phyloP scores from a whole-genome alignment of 768 basidiomycete genomes.

The Coprinellus micaceus region DNA sequence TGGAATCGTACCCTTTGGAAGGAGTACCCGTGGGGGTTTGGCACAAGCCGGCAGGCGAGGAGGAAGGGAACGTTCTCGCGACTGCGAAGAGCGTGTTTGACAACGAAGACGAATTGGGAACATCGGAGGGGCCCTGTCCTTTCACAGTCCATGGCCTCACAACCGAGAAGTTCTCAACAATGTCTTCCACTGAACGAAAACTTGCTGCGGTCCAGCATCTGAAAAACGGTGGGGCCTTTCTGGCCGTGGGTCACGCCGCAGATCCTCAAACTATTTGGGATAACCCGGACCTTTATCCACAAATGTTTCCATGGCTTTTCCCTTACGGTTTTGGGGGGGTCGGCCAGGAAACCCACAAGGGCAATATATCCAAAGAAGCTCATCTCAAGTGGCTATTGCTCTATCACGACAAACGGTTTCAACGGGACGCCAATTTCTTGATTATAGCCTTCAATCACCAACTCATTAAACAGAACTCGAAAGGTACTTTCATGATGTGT shows the following conservation, averaged over 20 bases:
- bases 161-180: conserved; percentile 11
- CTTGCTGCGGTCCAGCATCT: too few species aligned
- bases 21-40: background rate
- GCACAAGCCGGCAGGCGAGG: background rate
- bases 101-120: conserved; percentile 19
- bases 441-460: conserved; percentile 39
- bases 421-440: conserved; percentile 32
- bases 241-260: background rate
- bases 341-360: conserved; percentile 7
- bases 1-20: background rate
- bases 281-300: conserved; percentile 34
- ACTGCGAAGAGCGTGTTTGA: conserved; percentile 10
- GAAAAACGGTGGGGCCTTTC: too few species aligned
- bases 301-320: too few species aligned
- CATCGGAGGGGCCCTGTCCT: conserved; percentile 26
- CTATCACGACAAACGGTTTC: conserved; percentile 38
- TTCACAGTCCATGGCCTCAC: conserved; percentile 37
- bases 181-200: too few species aligned
- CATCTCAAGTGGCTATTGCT: too few species aligned
- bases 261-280: conserved; percentile 16
- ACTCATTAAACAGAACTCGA: conserved; percentile 28
- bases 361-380: background rate
- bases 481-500: conserved; percentile 25
- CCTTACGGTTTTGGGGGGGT: conserved; percentile 34
- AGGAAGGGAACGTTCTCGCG: conserved; percentile 2